phyloP scores from a whole-genome alignment of 176 grass and related monocot genomes.

The Saccharum spontaneum region DNA sequence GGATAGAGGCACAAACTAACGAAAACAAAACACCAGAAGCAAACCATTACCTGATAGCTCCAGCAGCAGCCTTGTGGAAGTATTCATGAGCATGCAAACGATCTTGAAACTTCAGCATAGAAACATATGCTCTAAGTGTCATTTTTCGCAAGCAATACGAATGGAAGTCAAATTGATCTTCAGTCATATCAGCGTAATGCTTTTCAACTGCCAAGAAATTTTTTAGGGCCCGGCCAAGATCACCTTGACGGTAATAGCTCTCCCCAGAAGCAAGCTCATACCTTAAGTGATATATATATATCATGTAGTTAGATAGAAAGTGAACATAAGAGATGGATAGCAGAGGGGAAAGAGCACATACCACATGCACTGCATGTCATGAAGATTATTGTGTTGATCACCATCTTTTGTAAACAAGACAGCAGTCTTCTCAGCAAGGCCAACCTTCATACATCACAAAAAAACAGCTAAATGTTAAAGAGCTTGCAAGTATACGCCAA shows the following conservation, averaged over 20 bases:
- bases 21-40: constrained; percentile 23
- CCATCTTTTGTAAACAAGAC: constrained; percentile 98
- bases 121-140: constrained; percentile 92
- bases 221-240: constrained; percentile 90
- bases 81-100: constrained; percentile 97
- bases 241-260: constrained; percentile 94
- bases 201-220: constrained; percentile 97
- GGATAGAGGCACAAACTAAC: constrained; percentile 18
- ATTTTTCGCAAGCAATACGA: constrained; percentile 99
- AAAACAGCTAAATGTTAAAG: constrained; percentile 8
- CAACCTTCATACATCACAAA: constrained; percentile 61
- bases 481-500: neutral
- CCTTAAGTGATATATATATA: constrained; percentile 51
- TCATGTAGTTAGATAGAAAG: constrained; percentile 23
- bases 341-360: constrained; percentile 22
- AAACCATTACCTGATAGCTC: constrained; percentile 79
- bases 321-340: constrained; percentile 3
- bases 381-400: constrained; percentile 98
- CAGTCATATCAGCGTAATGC: constrained; percentile 92
- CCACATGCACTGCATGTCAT: constrained; percentile 99
- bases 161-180: constrained; percentile 99
- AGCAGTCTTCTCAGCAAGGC: constrained; percentile 89
- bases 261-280: constrained; percentile 98
- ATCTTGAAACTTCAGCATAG: constrained; percentile 98
- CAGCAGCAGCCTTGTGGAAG: constrained; percentile 94